Evolutionary conservation across 2,329 filamentous ascomycete genomes (phyloP).

Genomic region (Trichoderma harzianum): DNA sequence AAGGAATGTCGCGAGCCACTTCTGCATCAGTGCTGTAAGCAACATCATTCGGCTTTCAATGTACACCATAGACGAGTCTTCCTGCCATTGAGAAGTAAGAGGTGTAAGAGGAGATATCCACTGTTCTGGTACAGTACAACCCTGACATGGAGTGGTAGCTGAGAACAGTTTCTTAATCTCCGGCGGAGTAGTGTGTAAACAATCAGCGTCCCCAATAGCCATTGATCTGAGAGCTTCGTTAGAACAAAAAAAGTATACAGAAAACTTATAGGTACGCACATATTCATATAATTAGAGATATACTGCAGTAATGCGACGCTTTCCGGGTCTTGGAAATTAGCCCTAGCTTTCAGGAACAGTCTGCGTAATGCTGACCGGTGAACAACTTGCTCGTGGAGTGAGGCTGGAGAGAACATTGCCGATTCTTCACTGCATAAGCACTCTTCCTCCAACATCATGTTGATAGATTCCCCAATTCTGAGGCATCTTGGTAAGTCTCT

Average conservation of each 20-base stretch:
- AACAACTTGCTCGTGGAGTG: not conserved
- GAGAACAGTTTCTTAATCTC: not conserved
- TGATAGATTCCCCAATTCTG: not conserved
- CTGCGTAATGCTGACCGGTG: not conserved
- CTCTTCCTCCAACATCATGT: not conserved
- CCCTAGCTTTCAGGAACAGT: not conserved
- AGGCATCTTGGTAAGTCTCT: not conserved
- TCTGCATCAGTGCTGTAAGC: not conserved
- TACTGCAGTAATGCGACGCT: not conserved
- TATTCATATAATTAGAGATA: constrained; percentile 1
- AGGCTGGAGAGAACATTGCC: not conserved
- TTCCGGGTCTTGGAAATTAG: not conserved
- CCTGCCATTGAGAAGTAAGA: not conserved
- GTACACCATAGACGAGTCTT: not conserved
- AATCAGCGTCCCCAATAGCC: not conserved
- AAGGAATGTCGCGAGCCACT: not conserved
- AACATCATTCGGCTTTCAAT: not conserved
- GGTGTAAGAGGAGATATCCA: not conserved
- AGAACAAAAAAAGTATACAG: not conserved
- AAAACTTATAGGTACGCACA: not conserved
- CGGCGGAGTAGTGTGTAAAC: not conserved
- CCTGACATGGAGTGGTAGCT: not conserved
- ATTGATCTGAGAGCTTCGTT: not conserved
- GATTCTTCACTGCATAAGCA: not conserved
- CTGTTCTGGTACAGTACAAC: not conserved